Conservation (phyloP, 2,329 filamentous ascomycete species). For the Talaromyces sp. region DNA sequence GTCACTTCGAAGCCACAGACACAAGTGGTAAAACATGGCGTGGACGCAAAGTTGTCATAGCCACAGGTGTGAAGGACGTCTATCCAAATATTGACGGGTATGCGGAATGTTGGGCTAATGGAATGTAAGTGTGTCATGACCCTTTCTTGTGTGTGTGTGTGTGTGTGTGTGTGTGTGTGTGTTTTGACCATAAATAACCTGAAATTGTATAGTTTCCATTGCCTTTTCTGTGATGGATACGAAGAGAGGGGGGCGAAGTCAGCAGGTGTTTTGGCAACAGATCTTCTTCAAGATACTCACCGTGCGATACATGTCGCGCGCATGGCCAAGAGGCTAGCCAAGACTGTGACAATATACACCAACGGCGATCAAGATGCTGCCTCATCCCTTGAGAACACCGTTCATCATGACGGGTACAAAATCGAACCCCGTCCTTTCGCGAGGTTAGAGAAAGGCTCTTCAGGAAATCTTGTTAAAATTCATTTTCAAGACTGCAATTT, state of each 20-base stretch:
- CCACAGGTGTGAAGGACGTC: constrained; percentile 49
- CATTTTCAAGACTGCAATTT: constrained; percentile 1
- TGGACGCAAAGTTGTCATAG: constrained; percentile 52
- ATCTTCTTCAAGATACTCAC: constrained; percentile 14
- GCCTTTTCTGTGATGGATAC: constrained; percentile 56
- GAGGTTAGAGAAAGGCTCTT: constrained; percentile 1
- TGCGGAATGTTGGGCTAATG: constrained; percentile 48
- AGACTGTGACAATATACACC: constrained; percentile 50
- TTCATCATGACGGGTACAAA: background rate
- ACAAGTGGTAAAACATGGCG: constrained; percentile 36
- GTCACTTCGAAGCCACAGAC: constrained; percentile 36
- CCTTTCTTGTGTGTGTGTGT: no score
- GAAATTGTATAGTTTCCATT: constrained; percentile 45
- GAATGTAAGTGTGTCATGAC: constrained; percentile 12
- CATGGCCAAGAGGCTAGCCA: constrained; percentile 36
- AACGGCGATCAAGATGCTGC: constrained; percentile 35
- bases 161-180: constrained; percentile 22
- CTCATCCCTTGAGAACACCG: background rate
- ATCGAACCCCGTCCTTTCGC: constrained; percentile 5
- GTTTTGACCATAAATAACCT: constrained; percentile 10
- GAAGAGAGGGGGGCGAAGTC: constrained; percentile 48
- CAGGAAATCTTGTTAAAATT: background rate
- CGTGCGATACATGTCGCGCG: constrained; percentile 15
- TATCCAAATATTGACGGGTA: constrained; percentile 50
- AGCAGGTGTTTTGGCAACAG: constrained; percentile 43